A percentile compares a stretch with the other conserved stretches of the same genome.
Conservation (phyloP, 495 filamentous ascomycete species). For the Niebla homalea region DNA sequence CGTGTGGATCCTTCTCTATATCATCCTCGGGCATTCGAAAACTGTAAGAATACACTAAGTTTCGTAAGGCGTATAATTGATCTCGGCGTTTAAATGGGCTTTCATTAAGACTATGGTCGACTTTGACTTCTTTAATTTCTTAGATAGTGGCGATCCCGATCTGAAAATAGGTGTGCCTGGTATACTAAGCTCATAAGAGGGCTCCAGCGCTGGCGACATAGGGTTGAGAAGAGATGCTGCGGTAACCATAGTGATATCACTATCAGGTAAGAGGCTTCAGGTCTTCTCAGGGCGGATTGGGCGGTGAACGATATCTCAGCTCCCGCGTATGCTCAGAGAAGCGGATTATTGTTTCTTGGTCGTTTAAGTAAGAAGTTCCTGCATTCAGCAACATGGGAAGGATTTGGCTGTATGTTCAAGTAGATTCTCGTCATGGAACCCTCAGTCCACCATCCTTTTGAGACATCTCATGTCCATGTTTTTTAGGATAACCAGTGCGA, state of each 20-base stretch:
- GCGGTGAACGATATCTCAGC: no score
- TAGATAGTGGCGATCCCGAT: conserved; percentile 21
- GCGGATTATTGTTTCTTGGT: no score
- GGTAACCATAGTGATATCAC: conserved; percentile 32
- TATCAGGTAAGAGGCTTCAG: no score
- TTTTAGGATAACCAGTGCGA: no score
- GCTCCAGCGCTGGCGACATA: conserved; percentile 24
- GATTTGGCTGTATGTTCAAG: no score
- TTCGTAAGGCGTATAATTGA: conserved; percentile 59
- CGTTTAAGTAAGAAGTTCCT: no score
- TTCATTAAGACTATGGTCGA: conserved; percentile 45
- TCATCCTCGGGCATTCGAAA: conserved; percentile 61
- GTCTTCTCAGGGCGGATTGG: neutral
- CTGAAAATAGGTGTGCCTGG: conserved; percentile 14
- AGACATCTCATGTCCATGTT: no score
- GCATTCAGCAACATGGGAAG: no score
- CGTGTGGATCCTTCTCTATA: conserved; percentile 38
- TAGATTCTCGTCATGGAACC: no score
- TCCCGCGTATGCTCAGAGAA: no score
- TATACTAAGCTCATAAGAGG: conserved; percentile 17
- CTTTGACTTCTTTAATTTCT: conserved; percentile 41
- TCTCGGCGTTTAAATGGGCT: conserved; percentile 42
- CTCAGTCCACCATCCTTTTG: no score
- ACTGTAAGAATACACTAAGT: conserved; percentile 80
- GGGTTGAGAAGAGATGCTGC: conserved; percentile 51